phyloP scores from a whole-genome alignment of 345 rosid species.

The Corymbia maculata region DNA sequence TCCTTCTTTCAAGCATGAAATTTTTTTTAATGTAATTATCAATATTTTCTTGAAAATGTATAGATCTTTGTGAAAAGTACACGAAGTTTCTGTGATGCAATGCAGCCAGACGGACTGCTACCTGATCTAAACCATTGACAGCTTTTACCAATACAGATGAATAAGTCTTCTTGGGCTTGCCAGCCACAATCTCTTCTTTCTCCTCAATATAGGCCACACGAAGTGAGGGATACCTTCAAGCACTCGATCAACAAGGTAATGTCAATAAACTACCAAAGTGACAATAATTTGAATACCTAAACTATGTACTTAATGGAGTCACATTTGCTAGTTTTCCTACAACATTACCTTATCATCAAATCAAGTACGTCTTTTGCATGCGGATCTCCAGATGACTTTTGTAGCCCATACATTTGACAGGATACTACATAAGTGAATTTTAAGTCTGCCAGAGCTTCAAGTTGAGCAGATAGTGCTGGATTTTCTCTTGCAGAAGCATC shows the following conservation, averaged over 20 bases:
- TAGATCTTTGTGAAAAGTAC: not conserved
- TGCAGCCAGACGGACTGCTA: not conserved
- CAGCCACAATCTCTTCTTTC: conserved; percentile 59
- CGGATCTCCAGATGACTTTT: conserved; percentile 76
- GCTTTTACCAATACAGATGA: conserved; percentile 83
- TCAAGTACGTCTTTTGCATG: conserved; percentile 76
- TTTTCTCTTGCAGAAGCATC: conserved; percentile 60
- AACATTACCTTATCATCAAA: conserved; percentile 68
- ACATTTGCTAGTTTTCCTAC: not conserved
- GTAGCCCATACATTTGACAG: conserved; percentile 80
- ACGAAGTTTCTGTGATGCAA: not conserved
- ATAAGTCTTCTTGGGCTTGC: conserved; percentile 44
- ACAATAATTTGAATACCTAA: not conserved
- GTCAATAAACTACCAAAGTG: not conserved
- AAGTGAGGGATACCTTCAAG: conserved; percentile 69
- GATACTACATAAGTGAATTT: conserved; percentile 81
- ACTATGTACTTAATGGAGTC: not conserved
- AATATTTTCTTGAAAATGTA: not conserved
- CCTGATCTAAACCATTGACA: conserved; percentile 76
- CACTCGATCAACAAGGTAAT: not conserved
- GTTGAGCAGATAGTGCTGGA: conserved; percentile 42
- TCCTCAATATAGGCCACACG: conserved; percentile 96
- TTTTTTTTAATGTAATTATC: not conserved
- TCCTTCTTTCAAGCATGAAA: not conserved
- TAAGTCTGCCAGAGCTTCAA: conserved; percentile 83